Evolutionary conservation across 768 basidiomycete species (phyloP).

Genomic region (Leccinum imitatum): DNA sequence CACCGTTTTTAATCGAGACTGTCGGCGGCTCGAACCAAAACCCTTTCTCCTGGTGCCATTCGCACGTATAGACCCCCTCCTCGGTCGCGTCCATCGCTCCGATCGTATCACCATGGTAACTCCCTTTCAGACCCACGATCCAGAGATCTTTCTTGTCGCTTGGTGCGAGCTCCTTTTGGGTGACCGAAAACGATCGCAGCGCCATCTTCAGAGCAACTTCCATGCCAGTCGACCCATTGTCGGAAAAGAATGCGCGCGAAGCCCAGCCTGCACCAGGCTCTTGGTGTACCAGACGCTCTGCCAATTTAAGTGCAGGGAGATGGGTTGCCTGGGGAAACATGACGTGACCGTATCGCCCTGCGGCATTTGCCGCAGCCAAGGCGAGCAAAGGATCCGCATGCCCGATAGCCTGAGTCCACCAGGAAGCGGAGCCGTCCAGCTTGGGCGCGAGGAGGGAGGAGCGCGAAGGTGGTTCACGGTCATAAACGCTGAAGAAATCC

Average conservation of each 20-base stretch:
- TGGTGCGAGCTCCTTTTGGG: constrained; percentile 35
- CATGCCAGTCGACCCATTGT: constrained; percentile 95
- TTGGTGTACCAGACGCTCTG: constrained; percentile 69
- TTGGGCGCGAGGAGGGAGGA: constrained; percentile 57
- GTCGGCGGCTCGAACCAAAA: constrained; percentile 92
- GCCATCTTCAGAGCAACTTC: constrained; percentile 99
- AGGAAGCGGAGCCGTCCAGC: constrained; percentile 92
- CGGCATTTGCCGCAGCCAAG: constrained; percentile 83
- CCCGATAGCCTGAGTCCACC: constrained; percentile 96
- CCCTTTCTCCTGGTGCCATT: constrained; percentile 93
- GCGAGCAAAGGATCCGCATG: constrained; percentile 77
- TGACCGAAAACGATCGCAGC: constrained; percentile 59
- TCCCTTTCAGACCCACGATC: constrained; percentile 84
- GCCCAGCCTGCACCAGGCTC: constrained; percentile 94
- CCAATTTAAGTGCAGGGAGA: constrained; percentile 78
- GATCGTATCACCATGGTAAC: constrained; percentile 98
- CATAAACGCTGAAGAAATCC: constrained; percentile 82
- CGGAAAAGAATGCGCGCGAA: constrained; percentile 85
- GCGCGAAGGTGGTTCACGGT: constrained; percentile 26
- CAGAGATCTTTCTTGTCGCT: constrained; percentile 55
- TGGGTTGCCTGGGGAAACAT: constrained; percentile 92
- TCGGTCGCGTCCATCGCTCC: constrained; percentile 95
- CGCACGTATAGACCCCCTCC: constrained; percentile 90
- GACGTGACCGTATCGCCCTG: constrained; percentile 95
- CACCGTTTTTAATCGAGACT: constrained; percentile 64